Percentiles rank a stretch among this genome's conserved stretches.
phyloP scores from a whole-genome alignment of 345 rosid species.

The Viola odorata region DNA sequence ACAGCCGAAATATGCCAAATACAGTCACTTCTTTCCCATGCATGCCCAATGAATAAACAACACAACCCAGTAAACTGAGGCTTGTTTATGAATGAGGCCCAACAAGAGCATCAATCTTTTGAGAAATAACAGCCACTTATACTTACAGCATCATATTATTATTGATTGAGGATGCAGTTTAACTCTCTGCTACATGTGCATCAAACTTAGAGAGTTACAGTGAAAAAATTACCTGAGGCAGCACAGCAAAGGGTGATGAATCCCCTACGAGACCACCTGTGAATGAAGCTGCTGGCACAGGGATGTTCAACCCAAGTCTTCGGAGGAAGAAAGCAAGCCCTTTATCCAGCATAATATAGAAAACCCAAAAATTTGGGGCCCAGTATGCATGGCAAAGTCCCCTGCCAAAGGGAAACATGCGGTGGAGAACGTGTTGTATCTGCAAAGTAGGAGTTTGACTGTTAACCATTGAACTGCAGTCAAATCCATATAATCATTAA shows the following conservation, averaged over 20 bases:
- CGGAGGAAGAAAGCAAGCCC: constrained; percentile 47
- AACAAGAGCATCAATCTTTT: too few species aligned
- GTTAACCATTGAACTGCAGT: constrained; percentile 13
- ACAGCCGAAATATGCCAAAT: too few species aligned
- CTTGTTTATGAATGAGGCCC: too few species aligned
- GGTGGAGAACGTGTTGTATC: constrained; percentile 66
- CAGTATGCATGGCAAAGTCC: constrained; percentile 96
- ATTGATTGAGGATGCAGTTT: too few species aligned
- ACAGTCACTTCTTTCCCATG: too few species aligned
- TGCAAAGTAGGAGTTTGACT: constrained; percentile 33
- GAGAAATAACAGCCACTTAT: too few species aligned
- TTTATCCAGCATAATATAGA: constrained; percentile 79
- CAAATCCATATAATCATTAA: too few species aligned
- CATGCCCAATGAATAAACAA: too few species aligned
- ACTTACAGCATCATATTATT: too few species aligned
- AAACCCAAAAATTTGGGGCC: constrained; percentile 98
- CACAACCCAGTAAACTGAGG: too few species aligned
- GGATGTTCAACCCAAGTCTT: constrained; percentile 49
- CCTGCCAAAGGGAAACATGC: constrained; percentile 97
- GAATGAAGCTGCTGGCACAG: constrained; percentile 64
- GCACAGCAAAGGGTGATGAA: constrained; percentile 64
- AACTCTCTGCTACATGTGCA: too few species aligned
- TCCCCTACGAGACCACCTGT: constrained; percentile 88
- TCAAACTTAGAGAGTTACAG: too few species aligned
- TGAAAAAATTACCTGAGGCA: constrained; percentile 53